These are phyloP conservation scores for Ophiostoma piceae DNA, from an alignment of 2,329 filamentous ascomycete species.

Conservation along the genomic window DNA sequence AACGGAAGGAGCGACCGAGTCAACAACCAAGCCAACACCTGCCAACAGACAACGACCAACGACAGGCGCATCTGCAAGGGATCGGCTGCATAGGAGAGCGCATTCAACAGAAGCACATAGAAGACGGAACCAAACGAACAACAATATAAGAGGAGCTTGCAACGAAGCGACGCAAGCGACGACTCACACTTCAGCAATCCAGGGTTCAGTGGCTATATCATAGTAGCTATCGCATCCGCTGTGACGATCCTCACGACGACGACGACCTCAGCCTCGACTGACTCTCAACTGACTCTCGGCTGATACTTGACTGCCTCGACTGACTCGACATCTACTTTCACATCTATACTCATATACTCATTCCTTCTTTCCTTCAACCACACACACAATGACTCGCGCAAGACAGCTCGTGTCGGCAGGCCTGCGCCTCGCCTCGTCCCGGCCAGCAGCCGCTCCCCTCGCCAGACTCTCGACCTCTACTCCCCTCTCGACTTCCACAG, in stretches of 20 bases:
- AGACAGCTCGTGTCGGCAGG: conserved; percentile 11
- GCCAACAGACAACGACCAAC: neutral
- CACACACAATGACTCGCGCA: conserved; percentile 2
- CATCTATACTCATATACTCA: neutral
- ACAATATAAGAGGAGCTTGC: neutral
- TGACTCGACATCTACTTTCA: neutral
- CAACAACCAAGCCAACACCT: conserved; percentile 5
- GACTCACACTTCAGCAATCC: neutral
- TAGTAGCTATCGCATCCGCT: neutral
- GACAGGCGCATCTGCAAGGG: conserved; percentile 8
- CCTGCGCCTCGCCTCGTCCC: conserved; percentile 14
- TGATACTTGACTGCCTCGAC: neutral
- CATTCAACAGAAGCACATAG: neutral
- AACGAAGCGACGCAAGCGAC: neutral
- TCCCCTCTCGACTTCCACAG: neutral
- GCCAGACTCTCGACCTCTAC: neutral
- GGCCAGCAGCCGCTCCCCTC: neutral
- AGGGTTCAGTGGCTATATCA: neutral
- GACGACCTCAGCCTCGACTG: neutral
- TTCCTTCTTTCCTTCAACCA: neutral
- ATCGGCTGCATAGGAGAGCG: neutral
- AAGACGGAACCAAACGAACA: neutral
- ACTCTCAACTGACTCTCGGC: neutral
- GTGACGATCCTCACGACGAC: conserved; percentile 5
- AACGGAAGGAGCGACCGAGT: neutral